A percentile compares a stretch with the other conserved stretches of the same genome.
These are phyloP conservation scores for Starmerella lactis-condensi DNA, from an alignment of 805 yeast species.

Conservation along the genomic window DNA sequence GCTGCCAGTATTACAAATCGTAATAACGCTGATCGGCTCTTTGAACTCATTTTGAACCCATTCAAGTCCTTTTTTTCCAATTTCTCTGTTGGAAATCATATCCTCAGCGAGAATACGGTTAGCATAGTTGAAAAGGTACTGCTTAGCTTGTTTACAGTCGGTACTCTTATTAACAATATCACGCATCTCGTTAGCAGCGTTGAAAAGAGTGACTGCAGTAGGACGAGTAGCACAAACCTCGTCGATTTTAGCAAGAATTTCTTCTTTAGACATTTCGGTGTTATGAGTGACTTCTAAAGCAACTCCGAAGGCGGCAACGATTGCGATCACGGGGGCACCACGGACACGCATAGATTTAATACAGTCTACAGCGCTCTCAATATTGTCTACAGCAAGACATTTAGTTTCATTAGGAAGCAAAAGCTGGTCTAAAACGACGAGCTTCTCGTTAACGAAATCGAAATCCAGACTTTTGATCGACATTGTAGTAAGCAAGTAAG, in stretches of 20 bases:
- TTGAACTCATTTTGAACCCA: constrained; percentile 38
- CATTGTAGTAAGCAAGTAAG: neutral
- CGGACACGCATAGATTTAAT: constrained; percentile 84
- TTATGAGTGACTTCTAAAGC: constrained; percentile 43
- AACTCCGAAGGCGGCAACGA: constrained; percentile 73
- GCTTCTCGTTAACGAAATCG: constrained; percentile 21
- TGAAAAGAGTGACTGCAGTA: constrained; percentile 81
- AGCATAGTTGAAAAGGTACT: constrained; percentile 21
- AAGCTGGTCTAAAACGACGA: constrained; percentile 64
- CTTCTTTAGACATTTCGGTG: neutral
- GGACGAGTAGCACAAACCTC: constrained; percentile 66
- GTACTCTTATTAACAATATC: constrained; percentile 16
- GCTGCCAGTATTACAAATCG: constrained; percentile 93
- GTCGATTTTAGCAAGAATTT: constrained; percentile 31
- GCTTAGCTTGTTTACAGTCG: constrained; percentile 21
- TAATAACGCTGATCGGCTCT: constrained; percentile 53
- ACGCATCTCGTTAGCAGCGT: constrained; percentile 44
- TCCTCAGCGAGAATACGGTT: constrained; percentile 53
- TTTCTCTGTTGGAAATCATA: constrained; percentile 50
- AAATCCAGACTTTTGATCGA: constrained; percentile 5
- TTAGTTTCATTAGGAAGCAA: constrained; percentile 60
- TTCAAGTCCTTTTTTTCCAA: constrained; percentile 68
- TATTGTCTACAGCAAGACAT: constrained; percentile 41
- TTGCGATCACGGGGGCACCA: constrained; percentile 97
- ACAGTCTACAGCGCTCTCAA: constrained; percentile 65